phyloP scores from a whole-genome alignment of 2,329 filamentous ascomycete species.

The Penicillium sp. region DNA sequence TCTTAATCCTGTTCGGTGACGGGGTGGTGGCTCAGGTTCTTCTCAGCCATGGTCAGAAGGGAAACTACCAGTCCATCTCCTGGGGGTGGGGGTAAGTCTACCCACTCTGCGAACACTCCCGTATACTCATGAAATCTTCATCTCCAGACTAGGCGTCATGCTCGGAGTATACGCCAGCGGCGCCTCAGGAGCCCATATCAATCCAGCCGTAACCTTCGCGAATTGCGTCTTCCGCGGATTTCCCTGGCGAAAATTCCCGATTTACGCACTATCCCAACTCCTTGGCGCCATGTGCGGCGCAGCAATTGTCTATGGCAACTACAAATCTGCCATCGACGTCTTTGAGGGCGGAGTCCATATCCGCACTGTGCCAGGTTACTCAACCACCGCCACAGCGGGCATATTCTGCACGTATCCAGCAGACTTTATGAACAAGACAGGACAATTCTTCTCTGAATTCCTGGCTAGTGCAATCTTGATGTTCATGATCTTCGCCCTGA shows the following conservation, averaged over 20 bases:
- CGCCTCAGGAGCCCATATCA: slow-evolving; percentile 63
- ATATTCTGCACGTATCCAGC: slow-evolving; percentile 72
- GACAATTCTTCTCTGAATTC: slow-evolving; percentile 71
- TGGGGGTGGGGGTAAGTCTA: slow-evolving; percentile 49
- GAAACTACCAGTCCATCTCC: slow-evolving; percentile 52
- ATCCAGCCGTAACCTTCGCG: slow-evolving; percentile 68
- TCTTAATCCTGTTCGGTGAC: slow-evolving; percentile 67
- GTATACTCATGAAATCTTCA: slow-evolving; percentile 1
- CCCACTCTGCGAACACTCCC: background rate
- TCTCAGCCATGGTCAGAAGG: slow-evolving; percentile 50
- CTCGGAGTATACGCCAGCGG: slow-evolving; percentile 63
- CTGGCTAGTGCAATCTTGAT: slow-evolving; percentile 66
- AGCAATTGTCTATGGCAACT: slow-evolving; percentile 62
- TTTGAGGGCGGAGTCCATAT: slow-evolving; percentile 59
- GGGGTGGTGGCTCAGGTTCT: slow-evolving; percentile 69
- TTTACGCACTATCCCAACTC: slow-evolving; percentile 65
- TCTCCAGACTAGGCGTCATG: slow-evolving; percentile 61
- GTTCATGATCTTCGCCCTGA: slow-evolving; percentile 69
- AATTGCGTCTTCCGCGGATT: slow-evolving; percentile 68
- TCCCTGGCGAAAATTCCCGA: slow-evolving; percentile 66
- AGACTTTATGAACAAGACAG: slow-evolving; percentile 60
- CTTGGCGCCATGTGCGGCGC: slow-evolving; percentile 65
- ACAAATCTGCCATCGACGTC: slow-evolving; percentile 62
- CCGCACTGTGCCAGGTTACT: slow-evolving; percentile 59
- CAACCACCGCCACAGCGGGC: slow-evolving; percentile 61